Evolutionary conservation across 805 yeast species (phyloP), one percentile per base, ranked within the genome.

Genomic region (Starmerella cellae): DNA sequence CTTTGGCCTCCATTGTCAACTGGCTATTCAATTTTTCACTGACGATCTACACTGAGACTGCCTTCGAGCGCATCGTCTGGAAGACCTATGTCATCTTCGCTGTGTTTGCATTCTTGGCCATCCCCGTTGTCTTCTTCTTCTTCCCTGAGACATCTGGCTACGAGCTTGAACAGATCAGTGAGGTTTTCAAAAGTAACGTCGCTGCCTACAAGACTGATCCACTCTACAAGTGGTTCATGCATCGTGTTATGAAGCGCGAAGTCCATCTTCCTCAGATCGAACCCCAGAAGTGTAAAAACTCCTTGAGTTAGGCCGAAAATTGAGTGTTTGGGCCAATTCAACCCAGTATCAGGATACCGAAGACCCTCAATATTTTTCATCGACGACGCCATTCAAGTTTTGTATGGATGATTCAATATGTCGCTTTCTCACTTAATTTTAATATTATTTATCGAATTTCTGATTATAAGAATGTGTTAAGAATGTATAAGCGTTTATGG

Each of bases 21-120:
- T 81, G 91, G 91, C 58, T 79, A 36, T 77, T 75, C 65, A 81
- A 81, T 66, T 82, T 80, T 62, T 74, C 71, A 18, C 76, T 79
- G 57, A 79, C 84, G 11, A 78, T 74, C 54, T 77, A 70, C 31
- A 77, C 79, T 58, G 81, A 82, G 10, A 77, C 71, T 51, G 75
- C 78, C 43, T 80, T 85, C 34, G 83, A 85, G 37, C 75, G 74
- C 59, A 68, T 79, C 62, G 79, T 64, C 69, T 27, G 82, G 80
- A 52, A 70, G 73, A 34, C 78, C 73, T 13, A 75, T 44, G 80
- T 77, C 61, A 73, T 80, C 38, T 80, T 85, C 82, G 85, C 85
- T 32, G 76, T 78, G 6, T 76, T 78, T 63, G 67, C 73, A 58
- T 55, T 71, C 40, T 64, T 74, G 50, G 69, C 77, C 21, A 55